Evolutionary conservation across 2,329 filamentous ascomycete species (phyloP).

Genomic region (Gremmenia infestans): DNA sequence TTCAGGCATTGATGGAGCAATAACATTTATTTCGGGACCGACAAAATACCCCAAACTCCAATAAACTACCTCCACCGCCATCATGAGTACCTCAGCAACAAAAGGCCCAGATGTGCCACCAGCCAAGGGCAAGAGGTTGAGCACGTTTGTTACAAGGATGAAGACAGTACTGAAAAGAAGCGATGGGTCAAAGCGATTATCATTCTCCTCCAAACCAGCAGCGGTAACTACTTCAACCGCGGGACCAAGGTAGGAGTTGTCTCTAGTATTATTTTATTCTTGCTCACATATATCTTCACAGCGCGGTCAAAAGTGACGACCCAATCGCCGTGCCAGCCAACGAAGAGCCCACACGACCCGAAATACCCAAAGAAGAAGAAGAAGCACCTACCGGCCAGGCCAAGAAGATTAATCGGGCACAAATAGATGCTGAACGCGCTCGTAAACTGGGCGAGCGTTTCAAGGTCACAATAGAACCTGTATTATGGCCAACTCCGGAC

Average conservation of each 20-base stretch:
- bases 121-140: constrained; percentile 26
- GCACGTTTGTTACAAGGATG: constrained; percentile 23
- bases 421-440: constrained; percentile 30
- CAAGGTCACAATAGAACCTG: constrained; percentile 32
- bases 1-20: not conserved
- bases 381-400: constrained; percentile 9
- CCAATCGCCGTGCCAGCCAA: not conserved
- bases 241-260: constrained; percentile 20
- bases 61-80: not conserved
- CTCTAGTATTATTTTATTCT: not conserved
- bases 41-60: not conserved
- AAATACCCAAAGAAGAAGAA: not conserved
- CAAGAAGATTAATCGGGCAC: constrained; percentile 22
- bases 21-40: not conserved
- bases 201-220: constrained; percentile 12
- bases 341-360: constrained; percentile 5
- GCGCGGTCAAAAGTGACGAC: constrained; percentile 4
- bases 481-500: constrained; percentile 25
- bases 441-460: constrained; percentile 35
- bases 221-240: constrained; percentile 2
- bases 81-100: constrained; percentile 24
- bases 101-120: constrained; percentile 13
- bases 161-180: constrained; percentile 28
- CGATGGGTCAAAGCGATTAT: constrained; percentile 26
- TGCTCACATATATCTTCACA: constrained; percentile 9